Conservation (phyloP, 768 basidiomycete genomes). For the Ephemerocybe angulata region DNA sequence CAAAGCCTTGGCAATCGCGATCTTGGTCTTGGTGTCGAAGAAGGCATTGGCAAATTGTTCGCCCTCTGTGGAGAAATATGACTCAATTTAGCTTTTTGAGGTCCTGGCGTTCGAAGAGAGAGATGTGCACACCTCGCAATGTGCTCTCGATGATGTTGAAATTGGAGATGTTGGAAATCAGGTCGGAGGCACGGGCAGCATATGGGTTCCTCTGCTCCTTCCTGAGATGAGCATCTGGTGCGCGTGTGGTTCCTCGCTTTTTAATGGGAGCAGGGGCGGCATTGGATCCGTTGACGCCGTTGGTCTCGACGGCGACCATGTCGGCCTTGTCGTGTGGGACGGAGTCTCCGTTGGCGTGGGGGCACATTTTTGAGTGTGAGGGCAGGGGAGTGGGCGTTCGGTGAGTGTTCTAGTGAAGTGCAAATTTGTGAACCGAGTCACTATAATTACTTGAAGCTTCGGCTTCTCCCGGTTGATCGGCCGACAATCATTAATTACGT, state of each 20-base stretch:
- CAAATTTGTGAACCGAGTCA: slow-evolving; percentile 3
- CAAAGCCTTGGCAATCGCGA: slow-evolving; percentile 95
- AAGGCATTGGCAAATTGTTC: slow-evolving; percentile 99
- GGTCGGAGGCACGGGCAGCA: slow-evolving; percentile 87
- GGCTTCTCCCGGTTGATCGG: slow-evolving; percentile 8
- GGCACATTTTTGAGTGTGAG: slow-evolving; percentile 51
- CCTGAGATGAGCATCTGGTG: slow-evolving; percentile 31
- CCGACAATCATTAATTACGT: slow-evolving; percentile 1
- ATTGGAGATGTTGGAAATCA: slow-evolving; percentile 88
- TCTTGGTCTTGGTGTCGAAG: slow-evolving; percentile 99
- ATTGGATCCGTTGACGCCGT: slow-evolving; percentile 24
- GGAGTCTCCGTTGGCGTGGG: slow-evolving; percentile 51
- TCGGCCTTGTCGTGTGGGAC: slow-evolving; percentile 44
- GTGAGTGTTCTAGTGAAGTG: slow-evolving; percentile 6
- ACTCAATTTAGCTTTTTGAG: slow-evolving; percentile 14
- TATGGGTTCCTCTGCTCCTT: slow-evolving; percentile 68
- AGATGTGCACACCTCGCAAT: slow-evolving; percentile 65
- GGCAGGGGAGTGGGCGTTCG: slow-evolving; percentile 7
- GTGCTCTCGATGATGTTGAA: slow-evolving; percentile 98
- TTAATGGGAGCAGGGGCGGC: slow-evolving; percentile 15
- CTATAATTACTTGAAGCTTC: slow-evolving; percentile 1
- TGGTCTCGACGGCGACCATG: slow-evolving; percentile 71
- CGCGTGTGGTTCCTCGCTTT: slow-evolving; percentile 41
- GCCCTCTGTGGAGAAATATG: slow-evolving; percentile 59
- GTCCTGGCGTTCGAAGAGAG: not conserved